Evolutionary conservation across 2,329 filamentous ascomycete species (phyloP).

Genomic region (Fusarium temperatum): DNA sequence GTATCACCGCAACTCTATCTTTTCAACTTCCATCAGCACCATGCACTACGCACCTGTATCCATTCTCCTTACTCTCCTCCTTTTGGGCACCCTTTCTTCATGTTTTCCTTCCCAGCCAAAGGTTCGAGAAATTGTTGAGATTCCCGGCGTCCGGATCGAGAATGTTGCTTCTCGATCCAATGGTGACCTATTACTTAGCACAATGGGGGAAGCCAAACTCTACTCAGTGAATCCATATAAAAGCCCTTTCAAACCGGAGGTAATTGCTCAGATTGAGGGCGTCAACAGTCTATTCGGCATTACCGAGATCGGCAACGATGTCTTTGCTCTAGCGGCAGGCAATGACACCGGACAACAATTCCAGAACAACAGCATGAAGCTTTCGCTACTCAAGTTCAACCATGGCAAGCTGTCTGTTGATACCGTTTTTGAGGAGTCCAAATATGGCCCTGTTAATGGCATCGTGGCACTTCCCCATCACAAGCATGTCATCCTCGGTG

Average conservation of each 20-base stretch:
- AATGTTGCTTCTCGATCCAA: background rate
- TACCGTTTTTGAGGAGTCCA: background rate
- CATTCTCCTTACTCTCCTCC: background rate
- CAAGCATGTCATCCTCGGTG: slow-evolving; percentile 5
- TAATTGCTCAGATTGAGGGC: background rate
- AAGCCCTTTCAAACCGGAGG: accelerated
- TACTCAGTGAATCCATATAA: background rate
- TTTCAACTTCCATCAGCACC: background rate
- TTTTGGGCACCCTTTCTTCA: background rate
- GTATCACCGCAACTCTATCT: background rate
- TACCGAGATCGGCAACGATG: background rate
- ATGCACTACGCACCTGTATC: background rate
- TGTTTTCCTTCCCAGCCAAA: background rate
- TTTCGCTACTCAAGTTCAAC: background rate
- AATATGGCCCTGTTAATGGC: slow-evolving; percentile 2
- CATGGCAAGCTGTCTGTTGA: background rate
- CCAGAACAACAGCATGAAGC: background rate
- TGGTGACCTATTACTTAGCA: slow-evolving; percentile 9
- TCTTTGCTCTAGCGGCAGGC: background rate
- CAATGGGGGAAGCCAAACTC: background rate
- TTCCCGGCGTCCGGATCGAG: slow-evolving; percentile 1
- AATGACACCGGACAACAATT: background rate
- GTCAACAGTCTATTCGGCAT: background rate
- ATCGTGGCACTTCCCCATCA: background rate
- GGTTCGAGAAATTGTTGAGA: background rate